Base-by-base conservation (phyloP, 1,139 yeast genomes). In the Geotrichum histeridarum region DNA sequence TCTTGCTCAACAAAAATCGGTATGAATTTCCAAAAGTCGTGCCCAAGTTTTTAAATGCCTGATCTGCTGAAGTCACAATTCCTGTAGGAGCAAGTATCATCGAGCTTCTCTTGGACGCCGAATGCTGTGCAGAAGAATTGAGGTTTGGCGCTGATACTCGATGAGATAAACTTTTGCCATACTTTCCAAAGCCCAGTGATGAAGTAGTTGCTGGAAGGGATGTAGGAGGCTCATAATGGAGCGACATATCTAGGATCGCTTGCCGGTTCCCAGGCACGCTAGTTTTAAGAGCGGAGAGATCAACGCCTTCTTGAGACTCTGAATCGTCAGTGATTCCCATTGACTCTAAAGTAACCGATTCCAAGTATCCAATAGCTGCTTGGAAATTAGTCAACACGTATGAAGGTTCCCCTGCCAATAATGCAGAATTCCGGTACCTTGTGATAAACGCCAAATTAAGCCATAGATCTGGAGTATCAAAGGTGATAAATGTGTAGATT, bases 361-460 rank as follows among this genome's bases (percentile, higher is more conserved):
- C 77, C n/a, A 81, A 61, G 58, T 80, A 81, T 18, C 77, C 76
- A 17, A 82, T 68, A 2, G 85, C 80, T 0, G 89, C 89, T 61
- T 83, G 87, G 49, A 81, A 69, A 63, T 83, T 83, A 1, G 88
- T 83, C 48, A 82, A 65, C 50, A 83, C 81, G 64, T 81, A 83
- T 32, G 80, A 67, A 31, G 79, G 73, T 58, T 80, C 82, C 31
- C 84, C 83, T 2, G 48, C 47, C 42, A 78, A 63, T 17, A 74
- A 70, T 30, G 68, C 65, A 38, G 72, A 71, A 57, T 81, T 79
- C 50, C 85, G 73, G 65, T 82, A 83, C 48, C 85, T 68, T 57
- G 78, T 79, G 54, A 82, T 78, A 63, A 76, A 81, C 51, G 76
- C 72, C 54, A 80, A 67, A 57, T 81, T 82, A 17, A 80, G 70